These are phyloP conservation scores for Erodium texanum DNA, from an alignment of 441 rosid species.

Conservation along the genomic window DNA sequence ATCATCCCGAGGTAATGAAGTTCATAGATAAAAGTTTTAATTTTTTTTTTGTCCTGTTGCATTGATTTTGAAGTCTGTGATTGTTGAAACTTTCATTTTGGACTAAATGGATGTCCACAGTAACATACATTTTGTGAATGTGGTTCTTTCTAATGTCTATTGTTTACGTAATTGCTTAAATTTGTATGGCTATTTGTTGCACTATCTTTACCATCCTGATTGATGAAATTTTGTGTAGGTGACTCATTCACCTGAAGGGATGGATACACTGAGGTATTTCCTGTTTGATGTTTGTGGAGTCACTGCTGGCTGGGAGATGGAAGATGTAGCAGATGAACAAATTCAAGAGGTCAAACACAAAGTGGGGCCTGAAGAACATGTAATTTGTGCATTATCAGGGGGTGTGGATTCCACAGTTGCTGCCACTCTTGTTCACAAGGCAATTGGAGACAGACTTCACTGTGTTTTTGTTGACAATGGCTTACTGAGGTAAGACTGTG, in stretches of 20 bases:
- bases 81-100: slow-evolving; percentile 1
- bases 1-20: slow-evolving; percentile 75
- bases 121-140: background rate
- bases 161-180: background rate
- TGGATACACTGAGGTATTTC: slow-evolving; percentile 66
- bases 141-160: background rate
- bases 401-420: slow-evolving; percentile 96
- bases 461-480: slow-evolving; percentile 91
- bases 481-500: slow-evolving; percentile 49
- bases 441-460: slow-evolving; percentile 87
- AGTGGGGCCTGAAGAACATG: slow-evolving; percentile 68
- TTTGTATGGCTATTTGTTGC: background rate
- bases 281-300: slow-evolving; percentile 68
- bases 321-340: slow-evolving; percentile 77
- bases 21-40: no score
- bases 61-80: background rate
- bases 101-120: background rate
- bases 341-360: slow-evolving; percentile 49
- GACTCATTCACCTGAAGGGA: slow-evolving; percentile 82
- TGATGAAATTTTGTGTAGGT: slow-evolving; percentile 43
- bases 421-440: slow-evolving; percentile 89
- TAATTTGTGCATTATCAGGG: slow-evolving; percentile 79
- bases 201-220: background rate
- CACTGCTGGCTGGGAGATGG: slow-evolving; percentile 79
- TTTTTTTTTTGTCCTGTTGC: no score